Conservation (phyloP, 345 rosid genomes). For the Hibiscus tridactylites region DNA sequence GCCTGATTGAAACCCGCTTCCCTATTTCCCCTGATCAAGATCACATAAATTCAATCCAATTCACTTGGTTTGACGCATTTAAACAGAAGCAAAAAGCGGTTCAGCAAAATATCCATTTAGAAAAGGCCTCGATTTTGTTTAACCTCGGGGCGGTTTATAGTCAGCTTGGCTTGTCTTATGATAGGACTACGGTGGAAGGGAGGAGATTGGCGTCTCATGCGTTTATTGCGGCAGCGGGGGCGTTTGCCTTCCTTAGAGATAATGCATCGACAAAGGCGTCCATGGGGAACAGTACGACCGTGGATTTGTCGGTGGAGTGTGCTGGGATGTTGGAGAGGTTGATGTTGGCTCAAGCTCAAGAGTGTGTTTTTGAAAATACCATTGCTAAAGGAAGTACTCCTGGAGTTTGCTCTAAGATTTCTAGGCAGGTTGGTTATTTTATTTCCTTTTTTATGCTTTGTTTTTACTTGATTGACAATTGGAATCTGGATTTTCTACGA, state of each 20-base stretch:
- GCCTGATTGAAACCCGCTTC: conserved; percentile 84
- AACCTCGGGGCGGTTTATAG: conserved; percentile 80
- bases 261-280: conserved; percentile 70
- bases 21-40: conserved; percentile 84
- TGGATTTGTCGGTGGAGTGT: conserved; percentile 83
- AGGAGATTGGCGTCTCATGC: conserved; percentile 86
- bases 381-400: conserved; percentile 96
- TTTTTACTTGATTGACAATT: background rate
- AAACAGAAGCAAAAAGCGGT: conserved; percentile 74
- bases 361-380: conserved; percentile 90
- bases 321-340: conserved; percentile 87
- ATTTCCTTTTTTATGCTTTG: background rate
- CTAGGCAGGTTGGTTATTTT: conserved; percentile 65
- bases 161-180: conserved; percentile 76
- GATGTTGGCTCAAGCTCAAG: conserved; percentile 97
- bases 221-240: conserved; percentile 77
- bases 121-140: conserved; percentile 86
- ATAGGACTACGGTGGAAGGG: conserved; percentile 75
- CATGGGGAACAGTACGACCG: conserved; percentile 62
- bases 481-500: background rate
- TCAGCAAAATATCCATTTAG: conserved; percentile 88
- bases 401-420: conserved; percentile 87
- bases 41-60: conserved; percentile 71
- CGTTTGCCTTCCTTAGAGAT: conserved; percentile 68
- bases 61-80: conserved; percentile 85